phyloP scores from a whole-genome alignment of 345 rosid genomes.

The Moricandia arvensis region DNA sequence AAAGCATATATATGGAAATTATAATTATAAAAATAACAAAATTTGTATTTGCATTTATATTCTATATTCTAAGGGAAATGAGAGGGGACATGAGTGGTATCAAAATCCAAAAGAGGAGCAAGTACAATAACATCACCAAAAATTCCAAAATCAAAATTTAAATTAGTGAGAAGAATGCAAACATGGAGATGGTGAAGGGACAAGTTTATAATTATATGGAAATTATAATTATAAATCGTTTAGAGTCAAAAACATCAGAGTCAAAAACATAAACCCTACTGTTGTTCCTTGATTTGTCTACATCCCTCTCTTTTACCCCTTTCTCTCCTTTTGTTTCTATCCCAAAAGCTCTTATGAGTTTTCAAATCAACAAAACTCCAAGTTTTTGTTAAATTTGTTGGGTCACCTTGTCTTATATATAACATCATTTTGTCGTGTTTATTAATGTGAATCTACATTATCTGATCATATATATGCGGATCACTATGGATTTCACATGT shows the following conservation, averaged over 20 bases:
- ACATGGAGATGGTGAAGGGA: constrained; percentile 31
- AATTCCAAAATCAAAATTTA: constrained; percentile 22
- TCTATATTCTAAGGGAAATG: background rate
- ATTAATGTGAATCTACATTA: background rate
- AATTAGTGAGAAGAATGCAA: constrained; percentile 8
- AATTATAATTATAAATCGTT: too few species aligned
- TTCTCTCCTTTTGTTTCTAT: constrained; percentile 36
- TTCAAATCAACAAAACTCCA: constrained; percentile 30
- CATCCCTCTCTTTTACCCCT: constrained; percentile 19
- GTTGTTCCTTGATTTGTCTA: constrained; percentile 35
- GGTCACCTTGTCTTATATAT: constrained; percentile 34
- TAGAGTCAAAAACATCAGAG: too few species aligned
- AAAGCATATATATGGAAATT: background rate
- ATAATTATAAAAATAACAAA: background rate
- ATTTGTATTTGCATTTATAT: background rate
- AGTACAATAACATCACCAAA: constrained; percentile 24
- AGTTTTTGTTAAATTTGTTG: background rate
- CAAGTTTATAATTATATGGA: too few species aligned
- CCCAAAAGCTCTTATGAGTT: constrained; percentile 28
- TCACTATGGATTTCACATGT: constrained; percentile 17
- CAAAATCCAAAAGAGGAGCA: constrained; percentile 32
- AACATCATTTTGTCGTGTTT: constrained; percentile 28
- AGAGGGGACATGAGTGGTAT: constrained; percentile 22
- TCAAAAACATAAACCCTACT: constrained; percentile 41
- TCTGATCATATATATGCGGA: background rate